A percentile compares a stretch with the other conserved stretches of the same genome.
Evolutionary conservation across 805 yeast species (phyloP).

Genomic region (Pichia californica): DNA sequence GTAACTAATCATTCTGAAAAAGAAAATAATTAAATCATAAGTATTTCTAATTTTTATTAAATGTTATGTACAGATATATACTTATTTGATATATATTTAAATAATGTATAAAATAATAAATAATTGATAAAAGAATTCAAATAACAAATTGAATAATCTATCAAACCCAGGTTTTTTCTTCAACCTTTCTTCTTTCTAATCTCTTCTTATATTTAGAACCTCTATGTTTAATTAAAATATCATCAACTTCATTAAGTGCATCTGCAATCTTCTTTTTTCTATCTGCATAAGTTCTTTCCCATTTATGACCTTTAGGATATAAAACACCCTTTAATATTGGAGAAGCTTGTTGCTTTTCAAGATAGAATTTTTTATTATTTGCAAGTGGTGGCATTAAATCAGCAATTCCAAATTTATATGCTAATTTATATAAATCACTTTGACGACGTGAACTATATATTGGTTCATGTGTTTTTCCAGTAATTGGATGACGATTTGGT

Average conservation of each 20-base stretch:
- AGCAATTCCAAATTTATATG: slow-evolving; percentile 71
- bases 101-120: neutral
- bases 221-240: slow-evolving; percentile 57
- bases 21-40: too few species aligned
- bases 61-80: too few species aligned
- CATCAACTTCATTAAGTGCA: slow-evolving; percentile 64
- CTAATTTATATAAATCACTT: slow-evolving; percentile 76
- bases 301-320: slow-evolving; percentile 72
- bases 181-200: slow-evolving; percentile 35
- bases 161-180: slow-evolving; percentile 34
- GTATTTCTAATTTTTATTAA: too few species aligned
- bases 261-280: slow-evolving; percentile 56
- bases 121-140: neutral
- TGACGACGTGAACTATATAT: slow-evolving; percentile 75
- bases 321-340: slow-evolving; percentile 70
- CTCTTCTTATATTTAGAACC: slow-evolving; percentile 43
- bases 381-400: slow-evolving; percentile 67
- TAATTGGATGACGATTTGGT: slow-evolving; percentile 77
- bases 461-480: slow-evolving; percentile 72
- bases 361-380: slow-evolving; percentile 61
- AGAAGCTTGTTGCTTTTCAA: slow-evolving; percentile 67
- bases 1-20: too few species aligned
- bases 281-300: slow-evolving; percentile 61
- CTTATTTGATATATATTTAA: too few species aligned
- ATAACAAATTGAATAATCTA: neutral